Evolutionary conservation across 2,329 filamentous ascomycete species (phyloP).

Genomic region (Biscogniauxia marginata): DNA sequence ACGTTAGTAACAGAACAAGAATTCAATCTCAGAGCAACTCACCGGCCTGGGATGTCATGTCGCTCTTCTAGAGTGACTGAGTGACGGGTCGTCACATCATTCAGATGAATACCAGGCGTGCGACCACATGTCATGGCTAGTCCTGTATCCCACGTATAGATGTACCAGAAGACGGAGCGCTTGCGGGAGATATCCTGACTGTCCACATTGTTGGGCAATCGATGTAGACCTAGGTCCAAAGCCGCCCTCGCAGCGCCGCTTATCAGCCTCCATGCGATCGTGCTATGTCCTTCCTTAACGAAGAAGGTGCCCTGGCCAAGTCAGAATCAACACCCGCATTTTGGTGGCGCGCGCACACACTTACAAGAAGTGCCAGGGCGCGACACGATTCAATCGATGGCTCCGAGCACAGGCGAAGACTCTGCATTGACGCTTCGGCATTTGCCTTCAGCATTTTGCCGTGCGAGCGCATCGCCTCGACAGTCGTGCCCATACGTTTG

Average conservation of each 20-base stretch:
- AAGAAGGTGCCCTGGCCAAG: constrained; percentile 25
- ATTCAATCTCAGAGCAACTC: neutral
- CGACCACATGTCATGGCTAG: constrained; percentile 29
- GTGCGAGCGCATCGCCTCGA: constrained; percentile 14
- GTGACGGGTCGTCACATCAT: constrained; percentile 25
- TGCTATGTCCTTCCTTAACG: constrained; percentile 26
- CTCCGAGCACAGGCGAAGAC: constrained; percentile 28
- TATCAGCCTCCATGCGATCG: constrained; percentile 29
- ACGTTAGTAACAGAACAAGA: constrained; percentile 4
- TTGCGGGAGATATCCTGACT: constrained; percentile 6
- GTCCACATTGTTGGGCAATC: constrained; percentile 13
- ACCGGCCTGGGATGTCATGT: constrained; percentile 3
- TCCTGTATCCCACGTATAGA: constrained; percentile 30
- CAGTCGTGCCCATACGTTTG: constrained; percentile 12
- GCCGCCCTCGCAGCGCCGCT: constrained; percentile 25
- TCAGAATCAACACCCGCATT: constrained; percentile 3
- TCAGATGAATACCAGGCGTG: constrained; percentile 28
- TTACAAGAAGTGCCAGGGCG: constrained; percentile 27
- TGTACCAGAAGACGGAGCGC: constrained; percentile 28
- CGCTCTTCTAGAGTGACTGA: neutral
- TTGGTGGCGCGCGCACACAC: constrained; percentile 1
- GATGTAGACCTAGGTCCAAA: constrained; percentile 30
- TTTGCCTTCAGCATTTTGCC: constrained; percentile 18
- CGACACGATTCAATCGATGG: constrained; percentile 27
- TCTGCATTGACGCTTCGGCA: constrained; percentile 25